Percentiles rank a stretch among this genome's conserved stretches.
phyloP scores from a whole-genome alignment of 108 stramenopile species.

The Fistulifera pelliculosa region DNA sequence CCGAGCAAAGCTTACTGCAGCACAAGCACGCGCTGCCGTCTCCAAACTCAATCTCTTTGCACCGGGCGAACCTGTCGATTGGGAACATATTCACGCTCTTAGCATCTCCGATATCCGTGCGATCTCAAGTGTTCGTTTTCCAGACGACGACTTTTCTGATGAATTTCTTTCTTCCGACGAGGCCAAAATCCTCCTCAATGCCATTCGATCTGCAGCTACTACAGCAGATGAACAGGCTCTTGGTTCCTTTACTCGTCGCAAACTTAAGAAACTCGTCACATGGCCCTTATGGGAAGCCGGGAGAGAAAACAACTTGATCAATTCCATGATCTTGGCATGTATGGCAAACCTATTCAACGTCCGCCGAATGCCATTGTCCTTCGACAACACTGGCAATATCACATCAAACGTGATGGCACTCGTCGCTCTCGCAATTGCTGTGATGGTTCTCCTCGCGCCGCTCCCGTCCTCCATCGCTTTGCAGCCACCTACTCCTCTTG shows the following conservation, averaged over 20 bases:
- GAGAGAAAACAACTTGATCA: slow-evolving; percentile 25
- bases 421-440: slow-evolving; percentile 14
- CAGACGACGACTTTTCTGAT: too few relatives aligned
- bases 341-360: slow-evolving; percentile 6
- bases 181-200: too few relatives aligned
- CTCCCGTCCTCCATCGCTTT: slow-evolving; percentile 14
- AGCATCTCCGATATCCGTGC: too few relatives aligned
- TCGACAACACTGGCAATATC: slow-evolving; percentile 14
- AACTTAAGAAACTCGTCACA: slow-evolving; percentile 5
- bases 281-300: slow-evolving; percentile 23
- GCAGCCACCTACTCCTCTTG: slow-evolving; percentile 13
- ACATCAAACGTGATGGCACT: slow-evolving; percentile 12
- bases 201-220: slow-evolving; percentile 3
- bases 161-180: too few relatives aligned
- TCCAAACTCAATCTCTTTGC: too few relatives aligned
- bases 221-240: slow-evolving; percentile 18
- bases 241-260: slow-evolving; percentile 20
- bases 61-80: too few relatives aligned
- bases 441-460: slow-evolving; percentile 22
- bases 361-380: slow-evolving; percentile 8
- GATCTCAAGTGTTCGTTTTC: too few relatives aligned
- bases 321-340: slow-evolving; percentile 4
- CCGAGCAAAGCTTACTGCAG: too few relatives aligned
- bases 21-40: too few relatives aligned
- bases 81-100: too few relatives aligned